Evolutionary conservation across 495 filamentous ascomycete genomes (phyloP).

Genomic region (Neurospora cerealis): DNA sequence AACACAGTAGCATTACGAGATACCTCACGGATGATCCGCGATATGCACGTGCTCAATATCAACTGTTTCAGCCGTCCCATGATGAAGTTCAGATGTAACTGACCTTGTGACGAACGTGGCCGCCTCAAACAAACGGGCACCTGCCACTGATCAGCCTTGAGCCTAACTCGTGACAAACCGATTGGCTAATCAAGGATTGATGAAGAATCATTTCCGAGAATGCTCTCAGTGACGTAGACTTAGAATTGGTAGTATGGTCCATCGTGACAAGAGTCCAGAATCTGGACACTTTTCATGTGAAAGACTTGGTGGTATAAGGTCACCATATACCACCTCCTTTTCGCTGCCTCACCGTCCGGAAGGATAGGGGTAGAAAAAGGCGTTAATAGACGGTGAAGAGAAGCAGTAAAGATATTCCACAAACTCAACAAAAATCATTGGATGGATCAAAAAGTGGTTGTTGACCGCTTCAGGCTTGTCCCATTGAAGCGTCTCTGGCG

Average conservation of each 20-base stretch:
- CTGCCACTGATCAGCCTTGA: neutral
- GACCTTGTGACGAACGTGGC: neutral
- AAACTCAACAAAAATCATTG: neutral
- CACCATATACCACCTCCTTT: neutral
- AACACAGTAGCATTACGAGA: neutral
- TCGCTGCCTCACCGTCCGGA: neutral
- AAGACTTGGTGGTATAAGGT: neutral
- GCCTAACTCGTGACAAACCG: constrained; percentile 15
- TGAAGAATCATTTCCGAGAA: neutral
- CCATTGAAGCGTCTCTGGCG: neutral
- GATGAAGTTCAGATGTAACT: neutral
- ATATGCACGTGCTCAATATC: neutral
- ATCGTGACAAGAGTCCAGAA: neutral
- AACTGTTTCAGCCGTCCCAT: neutral
- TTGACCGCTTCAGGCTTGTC: neutral
- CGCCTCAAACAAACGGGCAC: neutral
- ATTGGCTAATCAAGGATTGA: constrained; percentile 3
- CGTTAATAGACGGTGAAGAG: neutral
- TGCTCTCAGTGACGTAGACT: too few species aligned
- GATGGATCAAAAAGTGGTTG: neutral
- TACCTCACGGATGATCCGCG: neutral
- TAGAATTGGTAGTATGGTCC: neutral
- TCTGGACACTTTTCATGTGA: neutral
- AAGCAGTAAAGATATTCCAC: neutral
- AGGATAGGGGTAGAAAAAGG: neutral